phyloP scores from a whole-genome alignment of 139 green algal genomes.

The Chlamydomonas incerta region DNA sequence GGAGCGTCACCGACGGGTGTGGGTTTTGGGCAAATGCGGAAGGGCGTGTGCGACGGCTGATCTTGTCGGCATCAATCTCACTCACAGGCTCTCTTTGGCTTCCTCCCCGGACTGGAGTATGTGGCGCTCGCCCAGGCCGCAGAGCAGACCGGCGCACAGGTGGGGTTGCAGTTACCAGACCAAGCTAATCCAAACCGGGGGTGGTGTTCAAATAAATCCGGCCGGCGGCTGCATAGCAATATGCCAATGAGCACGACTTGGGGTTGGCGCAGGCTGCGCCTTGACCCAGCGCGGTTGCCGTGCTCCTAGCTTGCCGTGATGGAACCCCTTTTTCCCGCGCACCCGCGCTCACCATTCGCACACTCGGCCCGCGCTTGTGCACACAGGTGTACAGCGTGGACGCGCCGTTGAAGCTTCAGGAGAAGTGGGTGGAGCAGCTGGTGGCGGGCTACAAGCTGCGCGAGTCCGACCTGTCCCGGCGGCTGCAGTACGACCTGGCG shows the following conservation, averaged over 20 bases:
- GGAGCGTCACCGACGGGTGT: too few species aligned
- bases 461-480: constrained; percentile 29
- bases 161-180: not conserved
- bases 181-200: too few species aligned
- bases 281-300: too few species aligned
- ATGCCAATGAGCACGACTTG: too few species aligned
- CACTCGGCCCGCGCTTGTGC: not conserved
- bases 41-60: too few species aligned
- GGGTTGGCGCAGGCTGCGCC: too few species aligned
- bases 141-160: not conserved
- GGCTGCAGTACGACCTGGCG: constrained; percentile 15
- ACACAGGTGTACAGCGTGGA: constrained; percentile 47
- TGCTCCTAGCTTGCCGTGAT: too few species aligned
- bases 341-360: not conserved
- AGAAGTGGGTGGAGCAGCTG: constrained; percentile 40
- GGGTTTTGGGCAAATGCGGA: too few species aligned
- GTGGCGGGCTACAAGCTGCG: constrained; percentile 11
- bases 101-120: constrained; percentile 32
- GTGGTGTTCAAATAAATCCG: too few species aligned
- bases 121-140: constrained; percentile 5
- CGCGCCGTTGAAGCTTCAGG: constrained; percentile 41
- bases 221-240: too few species aligned
- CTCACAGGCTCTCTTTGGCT: constrained; percentile 25
- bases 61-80: too few species aligned
- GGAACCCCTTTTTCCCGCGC: not conserved